Evolutionary conservation across 768 basidiomycete species (phyloP), one percentile per base, ranked within the genome.

Genomic region (Lanmaoa rubissima): DNA sequence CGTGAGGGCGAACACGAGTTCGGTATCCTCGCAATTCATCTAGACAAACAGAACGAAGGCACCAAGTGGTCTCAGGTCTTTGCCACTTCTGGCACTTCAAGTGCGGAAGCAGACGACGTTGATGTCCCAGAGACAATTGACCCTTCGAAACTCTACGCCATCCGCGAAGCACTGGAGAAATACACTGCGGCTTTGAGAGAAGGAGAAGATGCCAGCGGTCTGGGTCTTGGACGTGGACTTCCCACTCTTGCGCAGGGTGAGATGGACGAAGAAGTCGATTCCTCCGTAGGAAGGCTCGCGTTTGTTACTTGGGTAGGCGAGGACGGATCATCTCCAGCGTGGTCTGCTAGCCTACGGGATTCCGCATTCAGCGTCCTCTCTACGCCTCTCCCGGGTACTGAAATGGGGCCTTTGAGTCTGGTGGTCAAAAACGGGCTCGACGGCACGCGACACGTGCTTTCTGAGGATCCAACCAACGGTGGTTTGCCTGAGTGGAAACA

Each of bases 11-110:
- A 85, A 48, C 79, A 79, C 55, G 66, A 82, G 13, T 86, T 82
- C 62, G 90, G 90, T 2, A 59, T 91, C 34, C 79, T 98, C 62
- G 85, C 90, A 1, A 72, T 98, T 19, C 89, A 97, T 66, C 77
- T 98, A 53, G 90, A 94, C 70, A 98, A 98, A 73, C 79, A 80
- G 59, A 81, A 93, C 69, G 86, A 88, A 57, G 88, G 85, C 7
- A 88, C 87, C 32, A 84, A 86, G 63, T 99, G 96, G 96, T 77
- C 86, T 51, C 87, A 92, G 47, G 81, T 98, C 8, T 98, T 99
- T 65, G 80, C 85, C 4, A 69, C 80, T 11, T 72, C 79, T 35
- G 76, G 75, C 12, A 74, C 71, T 16, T 51, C 64, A 1, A 56
- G 61, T 14, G 64, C 61, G 49, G 67, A 73, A 12, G 65, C 68